Evolutionary conservation across 768 basidiomycete genomes (phyloP), one percentile per base, ranked within the genome.

Genomic region (Phylloporus sp.): DNA sequence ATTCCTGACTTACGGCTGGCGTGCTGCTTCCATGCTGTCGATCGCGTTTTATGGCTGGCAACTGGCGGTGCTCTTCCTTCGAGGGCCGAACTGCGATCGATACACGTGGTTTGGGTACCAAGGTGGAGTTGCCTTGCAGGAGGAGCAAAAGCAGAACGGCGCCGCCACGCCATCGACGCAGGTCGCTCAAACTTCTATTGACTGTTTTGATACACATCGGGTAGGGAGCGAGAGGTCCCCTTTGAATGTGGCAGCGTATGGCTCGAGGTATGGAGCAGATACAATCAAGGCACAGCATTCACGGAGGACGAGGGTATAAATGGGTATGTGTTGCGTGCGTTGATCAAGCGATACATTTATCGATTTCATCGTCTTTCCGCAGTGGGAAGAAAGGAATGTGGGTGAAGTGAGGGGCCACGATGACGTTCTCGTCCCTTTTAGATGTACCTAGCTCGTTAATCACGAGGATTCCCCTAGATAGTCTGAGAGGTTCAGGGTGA

Each of bases 51-150:
- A 70, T n/a, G 69, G 64, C 2, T 67, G 68, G 43, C 66, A 66
- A 16, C 20, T 76, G 1, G 20, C 70, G 6, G 49, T 75, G 8
- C 66, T 76, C 13, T 51, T 71, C n/a, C 57, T 67, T 15, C 63
- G 73, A 31, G 75, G 75, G 0, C 75, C 75, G 13, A 56, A 67
- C 48, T 70, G 64, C 50, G 50, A 58, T 35, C 64, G 74, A 47
- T 49, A 53, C 43, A 56, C 59, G 34, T 85, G 84, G 84, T 72
- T 85, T 61, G 83, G 85, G 16, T 85, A 79, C 57, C 74, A 82
- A 59, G 83, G 82, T 18, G 82, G 82, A 10, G 49, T 76, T 16
- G 62, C 45, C 26, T 22, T 26, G n/a, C 41, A 45, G 10, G 18
- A 16, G 26, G 50, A 54, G n/a, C 48, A 32, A 23, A 52, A 48